phyloP scores from a whole-genome alignment of 768 basidiomycete species.

The Termitomyces sp. region DNA sequence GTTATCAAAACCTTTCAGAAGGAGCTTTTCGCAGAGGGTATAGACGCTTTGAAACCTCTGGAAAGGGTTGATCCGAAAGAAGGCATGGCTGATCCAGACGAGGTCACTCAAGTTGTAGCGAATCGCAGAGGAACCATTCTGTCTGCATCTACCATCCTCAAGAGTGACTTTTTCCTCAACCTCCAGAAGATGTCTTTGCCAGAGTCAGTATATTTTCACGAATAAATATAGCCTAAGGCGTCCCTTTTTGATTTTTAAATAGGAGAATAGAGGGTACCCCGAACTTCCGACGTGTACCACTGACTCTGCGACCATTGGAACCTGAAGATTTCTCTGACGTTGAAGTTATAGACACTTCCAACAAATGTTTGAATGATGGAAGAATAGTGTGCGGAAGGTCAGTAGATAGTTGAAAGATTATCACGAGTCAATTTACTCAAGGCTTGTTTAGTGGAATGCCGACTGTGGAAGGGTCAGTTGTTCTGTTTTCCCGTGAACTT shows the following conservation, averaged over 20 bases:
- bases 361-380: slow-evolving; percentile 30
- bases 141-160: slow-evolving; percentile 89
- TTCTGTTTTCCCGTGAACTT: neutral
- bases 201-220: slow-evolving; percentile 49
- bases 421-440: neutral
- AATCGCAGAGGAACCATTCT: slow-evolving; percentile 82
- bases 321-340: slow-evolving; percentile 22
- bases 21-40: slow-evolving; percentile 74
- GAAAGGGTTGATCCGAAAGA: slow-evolving; percentile 62
- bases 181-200: slow-evolving; percentile 95
- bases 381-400: slow-evolving; percentile 80
- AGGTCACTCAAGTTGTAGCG: slow-evolving; percentile 81
- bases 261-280: slow-evolving; percentile 91
- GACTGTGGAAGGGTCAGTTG: slow-evolving; percentile 72
- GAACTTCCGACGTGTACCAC: slow-evolving; percentile 82
- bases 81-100: slow-evolving; percentile 81
- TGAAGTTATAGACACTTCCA: slow-evolving; percentile 28
- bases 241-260: neutral
- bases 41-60: slow-evolving; percentile 77
- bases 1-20: slow-evolving; percentile 96
- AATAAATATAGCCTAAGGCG: neutral
- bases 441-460: slow-evolving; percentile 76
- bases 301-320: slow-evolving; percentile 42
- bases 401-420: slow-evolving; percentile 9
- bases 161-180: slow-evolving; percentile 92